Evolutionary conservation across 2,329 filamentous ascomycete species (phyloP).

Genomic region (Chaetomiaceae sp.): DNA sequence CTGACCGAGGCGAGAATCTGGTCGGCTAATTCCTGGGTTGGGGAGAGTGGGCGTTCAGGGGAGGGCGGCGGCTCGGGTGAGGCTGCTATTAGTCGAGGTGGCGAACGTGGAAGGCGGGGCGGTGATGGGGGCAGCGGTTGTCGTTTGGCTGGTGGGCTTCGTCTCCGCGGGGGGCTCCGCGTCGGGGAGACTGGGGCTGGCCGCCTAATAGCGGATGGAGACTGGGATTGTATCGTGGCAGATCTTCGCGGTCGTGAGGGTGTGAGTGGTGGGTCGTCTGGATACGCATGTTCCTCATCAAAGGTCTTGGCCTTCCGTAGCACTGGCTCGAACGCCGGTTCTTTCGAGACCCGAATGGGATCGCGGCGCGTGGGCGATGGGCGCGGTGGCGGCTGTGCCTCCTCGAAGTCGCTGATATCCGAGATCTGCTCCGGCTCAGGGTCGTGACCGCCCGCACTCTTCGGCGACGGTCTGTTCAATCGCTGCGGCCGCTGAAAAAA

Average conservation of each 20-base stretch:
- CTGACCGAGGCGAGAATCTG: conserved; percentile 51
- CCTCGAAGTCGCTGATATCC: conserved; percentile 49
- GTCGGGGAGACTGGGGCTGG: conserved; percentile 6
- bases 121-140: background rate
- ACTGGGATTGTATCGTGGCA: conserved; percentile 13
- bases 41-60: conserved; percentile 18
- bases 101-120: background rate
- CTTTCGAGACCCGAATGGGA: conserved; percentile 13
- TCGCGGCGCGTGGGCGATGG: conserved; percentile 16
- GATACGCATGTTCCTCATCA: conserved; percentile 8
- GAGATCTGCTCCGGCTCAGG: conserved; percentile 35
- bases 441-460: conserved; percentile 8
- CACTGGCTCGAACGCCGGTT: conserved; percentile 16
- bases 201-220: conserved; percentile 3
- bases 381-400: conserved; percentile 29
- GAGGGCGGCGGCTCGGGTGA: conserved; percentile 9
- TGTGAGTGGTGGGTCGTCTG: conserved; percentile 6
- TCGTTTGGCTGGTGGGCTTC: conserved; percentile 9
- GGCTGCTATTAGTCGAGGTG: background rate
- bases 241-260: conserved; percentile 17
- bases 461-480: background rate
- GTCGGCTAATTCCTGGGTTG: conserved; percentile 48
- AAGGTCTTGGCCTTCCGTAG: conserved; percentile 18
- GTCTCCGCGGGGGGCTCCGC: conserved; percentile 4
- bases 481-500: conserved; percentile 14